Evolutionary conservation across 2,329 filamentous ascomycete species (phyloP), one percentile per base, ranked within the genome.

Genomic region (Cercospora zeae-maydis): DNA sequence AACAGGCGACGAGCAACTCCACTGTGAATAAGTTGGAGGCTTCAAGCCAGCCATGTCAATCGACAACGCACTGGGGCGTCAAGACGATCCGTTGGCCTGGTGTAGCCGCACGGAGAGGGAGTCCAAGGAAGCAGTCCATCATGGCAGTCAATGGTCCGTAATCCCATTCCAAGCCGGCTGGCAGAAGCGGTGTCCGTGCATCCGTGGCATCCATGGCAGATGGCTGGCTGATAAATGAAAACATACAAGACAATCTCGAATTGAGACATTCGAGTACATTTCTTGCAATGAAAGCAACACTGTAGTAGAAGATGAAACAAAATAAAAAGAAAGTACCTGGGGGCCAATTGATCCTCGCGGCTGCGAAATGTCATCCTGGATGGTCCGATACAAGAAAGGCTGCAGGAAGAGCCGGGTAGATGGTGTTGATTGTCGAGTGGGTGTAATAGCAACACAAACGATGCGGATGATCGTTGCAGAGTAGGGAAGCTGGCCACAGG

Each of bases 351-450:
- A 58, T 75, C 72, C 71, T 75, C 73, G 72, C 71, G 69, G 73
- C 58, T 73, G 73, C 73, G 71, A 73, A 68, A 69, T 69, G 70
- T 74, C 75, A 76, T 76, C 73, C 74, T 76, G 75, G 70, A 56
- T 33, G 51, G 47, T 55, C 19, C 57, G 54, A 47, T 56, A 55
- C 63, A 37, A 65, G n/a, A n/a, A n/a, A n/a, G 62, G 67, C 67
- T 67, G 62, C 67, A 64, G 69, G 66, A 62, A 70, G 69, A 67
- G 66, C 64, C 60, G 58, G 42, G 45, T 6, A 58, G 47, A 37
- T n/a, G 16, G 11, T 47, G 55, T 49, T 37, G 49, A 62, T 59
- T 34, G 33, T 19, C 13, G 49, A 11, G 8, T 14, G 13, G 37
- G 51, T 56, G 59, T 34, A 34, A 16, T 55, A 33, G 60, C 39